phyloP scores from a whole-genome alignment of 306 rosid species.

The Cucurbita maxima region DNA sequence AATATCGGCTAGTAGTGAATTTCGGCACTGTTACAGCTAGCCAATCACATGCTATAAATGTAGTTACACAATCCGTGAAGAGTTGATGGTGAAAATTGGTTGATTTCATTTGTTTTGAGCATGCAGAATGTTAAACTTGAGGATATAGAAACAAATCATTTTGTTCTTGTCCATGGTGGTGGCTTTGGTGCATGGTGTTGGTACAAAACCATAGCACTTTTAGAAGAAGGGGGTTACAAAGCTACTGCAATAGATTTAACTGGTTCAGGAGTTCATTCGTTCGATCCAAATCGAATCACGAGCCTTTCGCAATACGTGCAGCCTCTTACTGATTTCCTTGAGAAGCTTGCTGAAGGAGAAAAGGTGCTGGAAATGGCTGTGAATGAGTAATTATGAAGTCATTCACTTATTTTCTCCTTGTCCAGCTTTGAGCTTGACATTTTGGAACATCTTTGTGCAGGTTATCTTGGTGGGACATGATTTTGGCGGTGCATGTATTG shows the following conservation, averaged over 20 bases:
- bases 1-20: too few species aligned
- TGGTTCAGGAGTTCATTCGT: constrained; percentile 82
- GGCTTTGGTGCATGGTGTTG: constrained; percentile 99
- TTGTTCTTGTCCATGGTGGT: constrained; percentile 96
- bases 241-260: constrained; percentile 82
- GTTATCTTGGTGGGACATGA: constrained; percentile 96
- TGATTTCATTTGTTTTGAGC: background rate
- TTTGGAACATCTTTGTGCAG: constrained; percentile 23
- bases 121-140: constrained; percentile 60
- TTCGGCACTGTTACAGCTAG: too few species aligned
- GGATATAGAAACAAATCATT: constrained; percentile 71
- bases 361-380: constrained; percentile 32
- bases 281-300: constrained; percentile 54
- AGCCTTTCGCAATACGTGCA: constrained; percentile 68
- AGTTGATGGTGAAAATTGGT: background rate
- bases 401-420: background rate
- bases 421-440: background rate
- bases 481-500: constrained; percentile 87
- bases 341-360: constrained; percentile 55
- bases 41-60: background rate
- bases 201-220: constrained; percentile 94
- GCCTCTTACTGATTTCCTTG: constrained; percentile 72
- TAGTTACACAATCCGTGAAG: background rate
- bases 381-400: background rate
- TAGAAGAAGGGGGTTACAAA: constrained; percentile 78